Percentiles rank a stretch among this genome's conserved stretches.
Conservation (phyloP, 768 basidiomycete species). For the Panaeolus papilionaceus region DNA sequence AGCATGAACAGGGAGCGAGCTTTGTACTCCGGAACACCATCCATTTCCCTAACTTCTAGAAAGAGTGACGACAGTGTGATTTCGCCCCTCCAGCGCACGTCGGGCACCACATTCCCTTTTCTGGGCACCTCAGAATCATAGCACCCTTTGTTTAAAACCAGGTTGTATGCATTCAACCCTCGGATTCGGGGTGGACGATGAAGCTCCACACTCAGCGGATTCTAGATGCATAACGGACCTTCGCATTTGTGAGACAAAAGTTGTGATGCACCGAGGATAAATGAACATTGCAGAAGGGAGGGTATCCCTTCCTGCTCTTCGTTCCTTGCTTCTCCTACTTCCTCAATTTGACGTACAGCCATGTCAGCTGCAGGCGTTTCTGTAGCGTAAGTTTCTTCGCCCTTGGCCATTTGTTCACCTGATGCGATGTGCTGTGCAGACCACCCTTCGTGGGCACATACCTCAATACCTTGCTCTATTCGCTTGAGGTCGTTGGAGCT, state of each 20-base stretch:
- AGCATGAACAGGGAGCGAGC: not conserved
- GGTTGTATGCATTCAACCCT: not conserved
- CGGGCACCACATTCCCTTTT: not conserved
- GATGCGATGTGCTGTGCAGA: conserved; percentile 11
- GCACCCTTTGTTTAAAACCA: not conserved
- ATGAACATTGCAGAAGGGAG: not conserved
- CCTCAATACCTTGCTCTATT: conserved; percentile 22
- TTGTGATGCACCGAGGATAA: not conserved
- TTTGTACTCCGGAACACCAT: not conserved
- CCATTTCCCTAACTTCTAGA: not conserved
- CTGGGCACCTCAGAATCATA: not conserved
- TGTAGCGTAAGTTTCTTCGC: not conserved
- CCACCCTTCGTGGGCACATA: conserved; percentile 21
- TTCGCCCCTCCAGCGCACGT: not conserved
- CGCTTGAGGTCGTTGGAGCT: conserved; percentile 20
- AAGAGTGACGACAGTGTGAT: not conserved
- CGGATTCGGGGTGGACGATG: not conserved
- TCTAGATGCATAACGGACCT: not conserved
- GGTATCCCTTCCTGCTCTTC: not conserved
- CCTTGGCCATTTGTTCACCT: not conserved
- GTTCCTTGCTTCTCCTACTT: not conserved
- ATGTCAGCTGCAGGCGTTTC: conserved; percentile 8
- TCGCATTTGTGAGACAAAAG: not conserved
- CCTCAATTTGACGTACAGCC: not conserved
- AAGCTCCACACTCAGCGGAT: not conserved